Percentiles rank a stretch among this genome's conserved stretches.
phyloP scores from a whole-genome alignment of 805 yeast species.

The Nakazawaea anatomiae region DNA sequence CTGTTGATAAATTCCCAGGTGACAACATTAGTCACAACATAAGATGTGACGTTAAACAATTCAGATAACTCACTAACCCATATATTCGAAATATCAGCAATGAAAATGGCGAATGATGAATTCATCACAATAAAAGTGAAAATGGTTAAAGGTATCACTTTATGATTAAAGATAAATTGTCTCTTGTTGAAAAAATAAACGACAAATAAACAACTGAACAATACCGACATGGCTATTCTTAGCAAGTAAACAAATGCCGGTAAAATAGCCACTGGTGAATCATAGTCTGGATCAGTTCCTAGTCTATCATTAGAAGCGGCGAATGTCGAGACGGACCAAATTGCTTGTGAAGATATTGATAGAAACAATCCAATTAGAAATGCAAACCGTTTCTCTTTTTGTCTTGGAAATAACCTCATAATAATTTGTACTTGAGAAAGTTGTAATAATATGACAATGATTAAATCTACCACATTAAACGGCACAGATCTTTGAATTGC shows the following conservation, averaged over 20 bases:
- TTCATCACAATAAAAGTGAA: constrained; percentile 51
- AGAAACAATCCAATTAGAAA: constrained; percentile 52
- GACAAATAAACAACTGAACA: constrained; percentile 60
- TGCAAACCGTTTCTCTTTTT: constrained; percentile 59
- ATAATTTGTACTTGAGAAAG: constrained; percentile 68
- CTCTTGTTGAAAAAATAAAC: constrained; percentile 49
- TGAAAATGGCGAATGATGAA: constrained; percentile 61
- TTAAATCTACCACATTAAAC: constrained; percentile 51
- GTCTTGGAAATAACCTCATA: constrained; percentile 62
- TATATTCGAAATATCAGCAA: constrained; percentile 69
- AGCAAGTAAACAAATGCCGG: constrained; percentile 73
- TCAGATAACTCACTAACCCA: constrained; percentile 76
- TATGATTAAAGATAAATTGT: constrained; percentile 39
- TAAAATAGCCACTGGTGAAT: constrained; percentile 45
- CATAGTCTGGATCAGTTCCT: constrained; percentile 21
- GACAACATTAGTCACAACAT: constrained; percentile 62
- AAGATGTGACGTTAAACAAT: constrained; percentile 66
- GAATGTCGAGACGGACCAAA: constrained; percentile 68
- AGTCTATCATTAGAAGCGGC: constrained; percentile 14
- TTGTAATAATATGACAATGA: constrained; percentile 53
- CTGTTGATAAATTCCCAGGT: constrained; percentile 87
- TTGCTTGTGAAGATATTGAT: constrained; percentile 49
- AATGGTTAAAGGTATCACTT: constrained; percentile 46
- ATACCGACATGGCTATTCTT: constrained; percentile 62
- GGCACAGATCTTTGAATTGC: constrained; percentile 36